Conservation (phyloP, 345 rosid genomes). For the Passiflora organensis region DNA sequence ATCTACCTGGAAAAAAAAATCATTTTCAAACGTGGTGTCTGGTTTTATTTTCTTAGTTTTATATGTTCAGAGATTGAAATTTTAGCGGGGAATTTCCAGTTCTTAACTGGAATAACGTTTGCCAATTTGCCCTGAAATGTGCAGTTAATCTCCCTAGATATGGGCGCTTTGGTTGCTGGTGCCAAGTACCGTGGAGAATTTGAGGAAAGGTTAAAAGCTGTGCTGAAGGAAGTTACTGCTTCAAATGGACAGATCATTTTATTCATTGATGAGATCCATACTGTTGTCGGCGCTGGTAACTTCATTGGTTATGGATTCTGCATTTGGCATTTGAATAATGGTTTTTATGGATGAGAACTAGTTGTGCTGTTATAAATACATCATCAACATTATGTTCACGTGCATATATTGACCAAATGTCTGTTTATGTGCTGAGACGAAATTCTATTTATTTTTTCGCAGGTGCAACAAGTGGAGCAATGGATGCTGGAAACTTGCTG, state of each 20-base stretch:
- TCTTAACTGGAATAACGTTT: background rate
- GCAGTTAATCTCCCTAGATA: conserved; percentile 81
- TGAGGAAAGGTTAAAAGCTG: conserved; percentile 85
- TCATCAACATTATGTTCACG: background rate
- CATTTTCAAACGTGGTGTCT: no score
- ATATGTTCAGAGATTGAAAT: no score
- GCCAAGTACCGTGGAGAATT: conserved; percentile 82
- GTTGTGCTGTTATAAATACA: background rate
- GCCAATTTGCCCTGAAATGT: background rate
- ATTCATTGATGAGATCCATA: conserved; percentile 89
- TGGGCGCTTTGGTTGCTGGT: conserved; percentile 91
- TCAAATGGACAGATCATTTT: conserved; percentile 86
- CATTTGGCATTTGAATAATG: background rate
- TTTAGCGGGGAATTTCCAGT: no score
- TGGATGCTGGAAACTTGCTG: conserved; percentile 94
- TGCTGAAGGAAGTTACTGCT: conserved; percentile 80
- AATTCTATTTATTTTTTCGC: no score
- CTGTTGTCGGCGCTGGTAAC: conserved; percentile 86
- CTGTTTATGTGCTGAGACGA: no score
- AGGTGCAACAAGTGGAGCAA: conserved; percentile 77
- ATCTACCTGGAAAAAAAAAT: no score
- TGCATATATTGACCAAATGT: background rate
- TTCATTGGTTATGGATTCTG: conserved; percentile 1
- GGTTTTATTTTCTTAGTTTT: no score
- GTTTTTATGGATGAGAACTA: no score